Conservation (phyloP, 352 stramenopile genomes). For the Chrysophaeum taylorii region DNA sequence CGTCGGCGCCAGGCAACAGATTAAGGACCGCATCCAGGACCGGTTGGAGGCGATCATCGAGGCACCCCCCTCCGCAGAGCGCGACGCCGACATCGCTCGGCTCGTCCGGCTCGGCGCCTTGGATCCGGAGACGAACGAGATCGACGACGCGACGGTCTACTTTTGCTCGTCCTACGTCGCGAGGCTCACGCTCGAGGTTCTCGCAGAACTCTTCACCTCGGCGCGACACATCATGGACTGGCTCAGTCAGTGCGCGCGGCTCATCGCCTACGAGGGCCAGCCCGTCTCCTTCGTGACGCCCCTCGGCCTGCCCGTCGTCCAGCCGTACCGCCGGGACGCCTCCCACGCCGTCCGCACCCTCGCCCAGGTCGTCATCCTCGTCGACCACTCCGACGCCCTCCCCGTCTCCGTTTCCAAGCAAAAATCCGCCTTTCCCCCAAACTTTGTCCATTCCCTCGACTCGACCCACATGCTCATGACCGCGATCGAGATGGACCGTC, state of each 20-base stretch:
- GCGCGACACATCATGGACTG: constrained; percentile 89
- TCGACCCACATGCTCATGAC: constrained; percentile 99
- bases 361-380: constrained; percentile 49
- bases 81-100: neutral
- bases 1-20: constrained; percentile 95
- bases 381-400: constrained; percentile 52
- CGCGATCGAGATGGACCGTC: constrained; percentile 80
- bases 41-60: neutral
- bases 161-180: constrained; percentile 77
- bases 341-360: constrained; percentile 76
- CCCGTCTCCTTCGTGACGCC: constrained; percentile 96
- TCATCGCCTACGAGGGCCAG: constrained; percentile 63
- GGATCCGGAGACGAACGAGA: constrained; percentile 19
- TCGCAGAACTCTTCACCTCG: constrained; percentile 89
- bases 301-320: constrained; percentile 92
- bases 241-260: constrained; percentile 56
- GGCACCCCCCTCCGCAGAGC: neutral
- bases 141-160: constrained; percentile 70
- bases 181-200: constrained; percentile 84
- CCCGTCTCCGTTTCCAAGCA: constrained; percentile 66
- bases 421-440: constrained; percentile 93
- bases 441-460: constrained; percentile 98
- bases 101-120: neutral
- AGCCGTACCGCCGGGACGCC: constrained; percentile 86
- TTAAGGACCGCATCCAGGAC: constrained; percentile 87